Base-by-base conservation (phyloP, 2,329 filamentous ascomycete species). In the Arthrobotrys sphaeroides region DNA sequence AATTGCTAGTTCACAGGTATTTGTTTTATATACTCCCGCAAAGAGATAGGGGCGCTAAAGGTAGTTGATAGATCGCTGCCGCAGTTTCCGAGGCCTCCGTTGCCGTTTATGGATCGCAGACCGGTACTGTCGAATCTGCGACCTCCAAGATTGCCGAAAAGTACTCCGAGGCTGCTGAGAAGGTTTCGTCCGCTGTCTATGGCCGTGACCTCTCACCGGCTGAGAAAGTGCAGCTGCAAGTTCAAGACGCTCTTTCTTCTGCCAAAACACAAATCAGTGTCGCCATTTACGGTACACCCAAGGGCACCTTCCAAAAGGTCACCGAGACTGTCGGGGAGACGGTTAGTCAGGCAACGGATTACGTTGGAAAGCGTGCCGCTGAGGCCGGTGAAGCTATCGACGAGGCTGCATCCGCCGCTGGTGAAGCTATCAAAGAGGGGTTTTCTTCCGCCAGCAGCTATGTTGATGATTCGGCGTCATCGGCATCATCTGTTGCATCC, bases 71-170 rank as follows among this genome's bases (percentile, higher is more conserved):
- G 77, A 82, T 90, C 45, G 85, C 88, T 60, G 83, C 85, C n/a
- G 88, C 87, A 16, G 80, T 89, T 26, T 83, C 84, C 36, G 88
- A 87, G 47, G 88, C 88, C 0, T 88, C 87, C 61, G 85, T 83
- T 62, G 85, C 84, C 4, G 79, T 89, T 0, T 88, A 88, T 77
- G 87, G 87, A 12, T 84, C 82, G 0, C 82, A 85, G 0, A 86
- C 86, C 0, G 83, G 84, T 3, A 84, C 82, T 5, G 81, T 83
- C 43, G 85, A 85, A 38, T 83, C 83, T 13, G 84, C 82, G 0
- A 83, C 84, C 2, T 83, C 81, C 66, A 83, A 82, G 26, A 84
- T 83, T 2, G 84, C 85, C 3, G 85, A 85, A 64, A 85, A 84
- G 3, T 88, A 87, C 79, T 83, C 83, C 10, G 83, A 85, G 20